Base-by-base conservation (phyloP, 257 asterid species). In the Phtheirospermum japonicum region DNA sequence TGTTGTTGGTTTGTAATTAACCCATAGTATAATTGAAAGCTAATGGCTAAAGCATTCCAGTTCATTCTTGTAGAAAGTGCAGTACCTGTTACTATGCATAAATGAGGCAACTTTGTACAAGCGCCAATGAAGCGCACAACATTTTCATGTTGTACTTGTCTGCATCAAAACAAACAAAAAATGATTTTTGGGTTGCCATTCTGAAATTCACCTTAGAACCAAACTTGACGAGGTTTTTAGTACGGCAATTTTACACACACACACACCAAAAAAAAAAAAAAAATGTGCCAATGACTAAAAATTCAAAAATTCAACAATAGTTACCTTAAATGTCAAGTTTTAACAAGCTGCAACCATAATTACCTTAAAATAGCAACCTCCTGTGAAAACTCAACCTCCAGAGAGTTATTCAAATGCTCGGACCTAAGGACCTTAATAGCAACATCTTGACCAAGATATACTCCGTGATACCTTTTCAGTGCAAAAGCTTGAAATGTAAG, bases 81-180 rank as follows among this genome's bases (percentile, higher is more conserved):
- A 61, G 63, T 78, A 91, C 96, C 98, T 79, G 98, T 88, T 67
- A 88, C 76, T 57, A 91, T 88, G 80, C 88, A 84, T 70, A 86
- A 75, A 66, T 84, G 82, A 40, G 96, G 98, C 59, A 74, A 75
- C 78, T 81, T 82, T 46, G 87, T 77, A 80, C 94, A 84, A 52
- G 96, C 92, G 62, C 96, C 98, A 46, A 91, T 78, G 80, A 86
- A 88, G n/a, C 79, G 85, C 56, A 88, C 94, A 66, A 88, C 77
- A 73, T 91, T 84, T 79, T 30, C 77, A 80, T 91, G 96, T 46
- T 82, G 85, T 51, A 88, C 92, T 75, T 88, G 82, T 74, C 98
- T 91, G 89, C 80, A 81, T 52, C 55, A 51, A 71, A 50, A 68
- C 30, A 33, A 73, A 73, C 46, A 65, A 33, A 69, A n/a, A 49